phyloP scores from a whole-genome alignment of 2,329 filamentous ascomycete genomes.

The Magnaporthiopsis rhizophila region DNA sequence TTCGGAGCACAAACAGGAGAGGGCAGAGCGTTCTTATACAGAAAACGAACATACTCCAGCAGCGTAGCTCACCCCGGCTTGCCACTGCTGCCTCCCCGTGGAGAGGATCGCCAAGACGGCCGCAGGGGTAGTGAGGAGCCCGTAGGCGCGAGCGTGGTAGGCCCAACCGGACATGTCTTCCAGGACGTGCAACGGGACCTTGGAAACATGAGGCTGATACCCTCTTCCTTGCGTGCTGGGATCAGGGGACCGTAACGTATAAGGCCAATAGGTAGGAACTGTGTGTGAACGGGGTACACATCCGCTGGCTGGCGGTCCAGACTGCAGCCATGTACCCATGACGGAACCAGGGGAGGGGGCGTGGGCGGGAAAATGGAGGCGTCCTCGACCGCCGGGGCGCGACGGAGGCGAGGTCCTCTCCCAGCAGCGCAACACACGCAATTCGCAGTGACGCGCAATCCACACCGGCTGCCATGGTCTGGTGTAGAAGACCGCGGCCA shows the following conservation, averaged over 20 bases:
- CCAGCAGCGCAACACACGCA: no score
- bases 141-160: background rate
- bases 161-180: background rate
- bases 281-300: background rate
- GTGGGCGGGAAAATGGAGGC: background rate
- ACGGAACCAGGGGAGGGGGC: no score
- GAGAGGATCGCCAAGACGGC: background rate
- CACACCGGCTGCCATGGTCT: no score
- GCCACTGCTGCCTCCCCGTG: background rate
- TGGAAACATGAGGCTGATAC: conserved; percentile 6
- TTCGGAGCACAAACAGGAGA: background rate
- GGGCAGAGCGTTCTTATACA: background rate
- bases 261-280: background rate
- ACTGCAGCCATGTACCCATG: background rate
- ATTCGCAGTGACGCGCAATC: no score
- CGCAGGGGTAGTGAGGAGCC: background rate
- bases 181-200: background rate
- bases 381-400: no score
- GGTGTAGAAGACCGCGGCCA: no score
- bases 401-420: no score
- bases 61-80: background rate
- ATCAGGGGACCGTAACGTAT: background rate
- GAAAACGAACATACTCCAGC: background rate
- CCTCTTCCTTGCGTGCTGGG: background rate
- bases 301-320: background rate